Conservation (phyloP, 2,329 filamentous ascomycete genomes). For the Trichophyton simii region DNA sequence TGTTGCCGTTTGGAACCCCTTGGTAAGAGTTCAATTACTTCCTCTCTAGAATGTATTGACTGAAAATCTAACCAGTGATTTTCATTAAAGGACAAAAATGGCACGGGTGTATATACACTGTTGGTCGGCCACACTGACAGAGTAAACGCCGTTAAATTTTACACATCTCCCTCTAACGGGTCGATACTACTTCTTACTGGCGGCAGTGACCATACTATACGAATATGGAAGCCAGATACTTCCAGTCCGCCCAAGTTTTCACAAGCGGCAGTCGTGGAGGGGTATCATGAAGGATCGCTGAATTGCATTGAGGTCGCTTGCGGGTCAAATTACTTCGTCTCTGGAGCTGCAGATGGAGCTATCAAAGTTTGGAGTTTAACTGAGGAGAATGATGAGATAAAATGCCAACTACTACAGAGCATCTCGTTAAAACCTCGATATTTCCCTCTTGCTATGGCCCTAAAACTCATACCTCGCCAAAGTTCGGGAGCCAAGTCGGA, state of each 20-base stretch:
- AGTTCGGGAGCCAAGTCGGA: slow-evolving; percentile 22
- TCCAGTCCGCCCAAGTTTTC: slow-evolving; percentile 24
- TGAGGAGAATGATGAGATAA: slow-evolving; percentile 20
- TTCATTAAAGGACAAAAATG: slow-evolving; percentile 27
- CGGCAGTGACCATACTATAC: slow-evolving; percentile 65
- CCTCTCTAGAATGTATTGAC: background rate
- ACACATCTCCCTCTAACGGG: slow-evolving; percentile 41
- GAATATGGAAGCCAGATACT: slow-evolving; percentile 42
- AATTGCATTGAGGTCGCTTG: slow-evolving; percentile 47
- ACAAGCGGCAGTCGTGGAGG: slow-evolving; percentile 41
- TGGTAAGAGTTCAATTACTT: slow-evolving; percentile 40
- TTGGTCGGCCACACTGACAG: slow-evolving; percentile 64
- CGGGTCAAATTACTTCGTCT: slow-evolving; percentile 40
- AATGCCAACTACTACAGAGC: slow-evolving; percentile 49
- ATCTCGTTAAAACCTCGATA: slow-evolving; percentile 64
- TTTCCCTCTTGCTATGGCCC: slow-evolving; percentile 65
- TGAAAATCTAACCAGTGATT: background rate
- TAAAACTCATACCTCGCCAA: slow-evolving; percentile 46
- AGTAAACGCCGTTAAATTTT: slow-evolving; percentile 75
- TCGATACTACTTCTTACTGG: slow-evolving; percentile 59
- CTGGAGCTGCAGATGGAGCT: slow-evolving; percentile 51
- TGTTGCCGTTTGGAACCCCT: slow-evolving; percentile 75
- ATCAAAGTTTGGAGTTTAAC: slow-evolving; percentile 56
- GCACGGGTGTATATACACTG: slow-evolving; percentile 51
- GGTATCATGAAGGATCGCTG: slow-evolving; percentile 56